Percentiles rank a stretch among this genome's conserved stretches.
Conservation (phyloP, 2,329 filamentous ascomycete species). For the Cordyceps pruinosa region DNA sequence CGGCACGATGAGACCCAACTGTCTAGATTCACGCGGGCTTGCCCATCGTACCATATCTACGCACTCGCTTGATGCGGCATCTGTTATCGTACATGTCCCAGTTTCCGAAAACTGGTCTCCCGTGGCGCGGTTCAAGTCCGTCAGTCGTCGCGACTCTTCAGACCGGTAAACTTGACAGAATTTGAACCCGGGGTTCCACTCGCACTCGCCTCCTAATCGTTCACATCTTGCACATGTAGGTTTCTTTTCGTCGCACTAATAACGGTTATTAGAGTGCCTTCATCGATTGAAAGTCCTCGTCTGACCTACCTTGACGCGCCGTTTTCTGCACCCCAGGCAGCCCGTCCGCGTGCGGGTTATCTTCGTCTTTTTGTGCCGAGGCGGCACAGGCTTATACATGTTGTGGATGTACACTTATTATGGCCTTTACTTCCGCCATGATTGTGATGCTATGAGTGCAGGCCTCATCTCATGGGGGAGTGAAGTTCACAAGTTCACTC, state of each 20-base stretch:
- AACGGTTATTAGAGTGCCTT: neutral
- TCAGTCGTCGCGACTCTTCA: neutral
- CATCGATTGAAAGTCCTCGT: neutral
- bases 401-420: neutral
- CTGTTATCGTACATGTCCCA: neutral
- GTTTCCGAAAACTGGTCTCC: neutral
- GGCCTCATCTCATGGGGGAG: neutral
- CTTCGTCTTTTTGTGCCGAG: constrained; percentile 18
- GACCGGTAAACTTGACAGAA: neutral
- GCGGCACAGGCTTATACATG: constrained; percentile 20
- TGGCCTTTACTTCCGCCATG: neutral
- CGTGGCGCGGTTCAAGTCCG: neutral
- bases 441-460: neutral
- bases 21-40: neutral
- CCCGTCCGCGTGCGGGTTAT: constrained; percentile 18
- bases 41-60: neutral
- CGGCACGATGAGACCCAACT: neutral
- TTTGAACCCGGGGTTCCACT: neutral
- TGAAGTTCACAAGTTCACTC: no score
- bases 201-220: constrained; percentile 5
- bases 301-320: constrained; percentile 18
- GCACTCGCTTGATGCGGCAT: neutral
- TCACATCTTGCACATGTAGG: constrained; percentile 10
- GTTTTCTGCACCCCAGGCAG: constrained; percentile 15
- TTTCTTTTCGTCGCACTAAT: constrained; percentile 11